Evolutionary conservation across 441 rosid genomes (phyloP).

Genomic region (Macaranga tanarius): DNA sequence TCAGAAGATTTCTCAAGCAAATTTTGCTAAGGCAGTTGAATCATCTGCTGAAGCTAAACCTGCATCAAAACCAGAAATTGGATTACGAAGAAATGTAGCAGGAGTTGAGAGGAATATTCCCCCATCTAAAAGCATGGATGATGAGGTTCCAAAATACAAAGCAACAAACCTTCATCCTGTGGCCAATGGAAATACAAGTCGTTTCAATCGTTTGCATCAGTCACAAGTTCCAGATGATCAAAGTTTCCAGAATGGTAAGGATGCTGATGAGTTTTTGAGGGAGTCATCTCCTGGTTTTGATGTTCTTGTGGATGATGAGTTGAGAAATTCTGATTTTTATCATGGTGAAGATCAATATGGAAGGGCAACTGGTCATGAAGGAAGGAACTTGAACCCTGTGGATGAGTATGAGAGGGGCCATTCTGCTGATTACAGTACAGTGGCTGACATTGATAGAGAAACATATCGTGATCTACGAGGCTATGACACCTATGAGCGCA

Average conservation of each 20-base stretch:
- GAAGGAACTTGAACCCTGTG: conserved; percentile 48
- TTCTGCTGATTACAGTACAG: conserved; percentile 46
- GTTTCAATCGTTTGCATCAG: conserved; percentile 46
- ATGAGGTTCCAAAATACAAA: conserved; percentile 45
- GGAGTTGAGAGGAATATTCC: conserved; percentile 39
- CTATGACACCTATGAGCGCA: conserved; percentile 48
- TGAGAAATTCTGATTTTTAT: conserved; percentile 61
- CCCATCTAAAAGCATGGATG: conserved; percentile 34
- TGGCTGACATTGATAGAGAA: conserved; percentile 50
- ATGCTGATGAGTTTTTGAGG: conserved; percentile 60
- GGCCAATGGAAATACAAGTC: conserved; percentile 42
- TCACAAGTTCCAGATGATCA: conserved; percentile 49
- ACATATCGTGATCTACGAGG: conserved; percentile 37
- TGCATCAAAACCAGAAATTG: conserved; percentile 33
- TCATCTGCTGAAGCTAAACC: conserved; percentile 35
- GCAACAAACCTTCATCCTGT: conserved; percentile 30
- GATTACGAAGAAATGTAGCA: conserved; percentile 34
- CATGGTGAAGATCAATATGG: conserved; percentile 72
- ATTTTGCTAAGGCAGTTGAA: conserved; percentile 33
- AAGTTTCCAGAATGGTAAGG: conserved; percentile 59
- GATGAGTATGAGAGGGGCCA: conserved; percentile 54
- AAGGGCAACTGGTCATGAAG: conserved; percentile 49
- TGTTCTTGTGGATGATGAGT: conserved; percentile 90
- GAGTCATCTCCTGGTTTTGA: conserved; percentile 98
- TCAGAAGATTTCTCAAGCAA: conserved; percentile 35